Percentiles rank a stretch among this genome's conserved stretches.
phyloP scores from a whole-genome alignment of 164 flowering plant genomes.

The Nymphaea colorata region DNA sequence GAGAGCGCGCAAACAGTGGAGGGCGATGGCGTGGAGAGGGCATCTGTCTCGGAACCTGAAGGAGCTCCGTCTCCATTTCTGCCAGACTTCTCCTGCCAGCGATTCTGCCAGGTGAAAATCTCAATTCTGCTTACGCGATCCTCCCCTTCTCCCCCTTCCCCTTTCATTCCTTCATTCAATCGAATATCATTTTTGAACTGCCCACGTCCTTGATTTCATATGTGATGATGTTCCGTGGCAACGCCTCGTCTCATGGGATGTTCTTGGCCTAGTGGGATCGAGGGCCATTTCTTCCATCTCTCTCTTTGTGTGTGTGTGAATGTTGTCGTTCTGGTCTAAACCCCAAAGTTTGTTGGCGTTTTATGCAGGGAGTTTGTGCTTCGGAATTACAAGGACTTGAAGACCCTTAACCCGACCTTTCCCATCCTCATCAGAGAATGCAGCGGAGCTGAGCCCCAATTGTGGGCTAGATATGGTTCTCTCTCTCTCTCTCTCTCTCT shows the following conservation, averaged over 20 bases:
- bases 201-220: not conserved
- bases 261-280: not conserved
- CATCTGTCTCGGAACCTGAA: slow-evolving; percentile 25
- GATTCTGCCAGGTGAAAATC: slow-evolving; percentile 39
- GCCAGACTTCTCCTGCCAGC: slow-evolving; percentile 75
- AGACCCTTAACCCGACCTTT: slow-evolving; percentile 67
- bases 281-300: not conserved
- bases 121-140: not conserved
- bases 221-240: not conserved
- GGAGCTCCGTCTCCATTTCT: slow-evolving; percentile 70
- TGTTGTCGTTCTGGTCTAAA: not conserved
- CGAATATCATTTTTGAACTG: not conserved
- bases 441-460: slow-evolving; percentile 56
- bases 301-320: not conserved
- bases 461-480: slow-evolving; percentile 85
- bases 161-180: not conserved
- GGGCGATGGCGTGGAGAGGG: slow-evolving; percentile 11
- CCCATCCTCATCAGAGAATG: slow-evolving; percentile 84
- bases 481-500: not conserved
- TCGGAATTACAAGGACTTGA: slow-evolving; percentile 76
- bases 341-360: not conserved
- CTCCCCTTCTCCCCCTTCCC: not conserved
- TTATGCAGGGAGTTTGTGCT: slow-evolving; percentile 50
- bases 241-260: not conserved
- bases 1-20: not conserved